Evolutionary conservation across 352 stramenopile species (phyloP), one percentile per base, ranked within the genome.

Genomic region (Globisporangium paroecandrum): DNA sequence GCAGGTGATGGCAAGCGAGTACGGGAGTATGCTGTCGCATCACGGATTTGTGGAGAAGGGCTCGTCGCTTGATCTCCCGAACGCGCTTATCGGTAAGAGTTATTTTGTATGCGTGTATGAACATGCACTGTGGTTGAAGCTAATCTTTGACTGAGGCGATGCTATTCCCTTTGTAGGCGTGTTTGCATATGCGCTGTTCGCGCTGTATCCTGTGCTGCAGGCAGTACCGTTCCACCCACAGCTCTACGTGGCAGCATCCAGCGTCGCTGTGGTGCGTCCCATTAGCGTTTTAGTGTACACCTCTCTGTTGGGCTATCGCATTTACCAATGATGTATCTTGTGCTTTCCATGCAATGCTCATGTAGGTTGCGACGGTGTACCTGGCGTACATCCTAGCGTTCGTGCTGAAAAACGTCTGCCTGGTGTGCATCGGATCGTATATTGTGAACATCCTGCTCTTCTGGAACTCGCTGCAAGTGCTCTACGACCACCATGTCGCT

Each of bases 371-470:
- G 43, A 82, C 75, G 24, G 55, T 74, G 29, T 89, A 89, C 61
- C 64, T 90, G 64, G 79, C 74, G 18, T 88, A 81, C 77, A 77
- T 90, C 47, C 65, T 90, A 57, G 73, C 65, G 38, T 84, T 89
- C 51, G 73, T 89, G 38, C 64, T 89, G 51, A 74, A 77, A 27
- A 78, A 88, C 60, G 71, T 90, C 41, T 90, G 82, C 25, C 18
- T 90, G 53, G 77, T 90, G 64, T 89, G 79, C 63, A 58, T 86
- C 43, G 71, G 70, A 29, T 77, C 80, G n/a, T 90, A 90, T 46
- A 47, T 73, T 7, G 73, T 90, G 66, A 90, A 83, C 57, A 56
- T 63, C 0, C 56, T 58, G 9, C 65, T 89, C 29, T 70, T 82
- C 38, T 87, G 78, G 81, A 75, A 75, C 49, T 82, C 78, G 49